Base-by-base conservation (phyloP, 805 yeast species). In the Saccharomycopsis sp. region DNA sequence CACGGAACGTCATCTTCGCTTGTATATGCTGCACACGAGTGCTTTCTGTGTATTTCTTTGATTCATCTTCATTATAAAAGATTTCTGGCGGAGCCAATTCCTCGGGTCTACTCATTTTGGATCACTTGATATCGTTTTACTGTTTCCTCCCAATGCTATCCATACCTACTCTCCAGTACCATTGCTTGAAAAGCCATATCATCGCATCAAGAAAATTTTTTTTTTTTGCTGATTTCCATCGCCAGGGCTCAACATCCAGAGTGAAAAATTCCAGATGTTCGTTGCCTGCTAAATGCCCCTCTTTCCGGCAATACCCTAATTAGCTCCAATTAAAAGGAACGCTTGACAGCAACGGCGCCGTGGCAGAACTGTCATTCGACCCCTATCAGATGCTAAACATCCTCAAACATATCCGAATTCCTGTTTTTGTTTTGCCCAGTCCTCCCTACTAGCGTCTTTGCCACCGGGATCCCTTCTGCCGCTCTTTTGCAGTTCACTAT, bases 21-120 rank as follows among this genome's bases (percentile, higher is more conserved):
- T 94, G 99, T 67, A 94, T 94, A 69, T 92, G 97, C 75, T 94
- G 99, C 54, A 94, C 97, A 78, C 99, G 94, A 2, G 97, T 87
- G 3, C 96, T 89, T 1, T 87, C 78, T 0, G 98, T 94, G 72
- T 94, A 94, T 68, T 94, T 94, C 63, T 78, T 77, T 0, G 98
- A 88, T 72, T 94, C 99, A 1, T 83, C 73, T 57, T 92, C 97
- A 77, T 91, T 87, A 71, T 94, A 94, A 70, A 93, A 94, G 61
- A 92, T 80, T 74, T 92, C 98, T 47, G 98, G 97, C 29, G 98
- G 98, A 14, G 98, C 98, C 62, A 91, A 77, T 67, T 89, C 89
- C 74, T 92, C 98, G 64, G 98, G 98, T 76, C 98, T 85, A 1
- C 97, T 89, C 98, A 92, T 92, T 7, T 47, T 47, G 8, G 3